phyloP scores from a whole-genome alignment of 345 rosid species.

The Arabidopsis suecica region DNA sequence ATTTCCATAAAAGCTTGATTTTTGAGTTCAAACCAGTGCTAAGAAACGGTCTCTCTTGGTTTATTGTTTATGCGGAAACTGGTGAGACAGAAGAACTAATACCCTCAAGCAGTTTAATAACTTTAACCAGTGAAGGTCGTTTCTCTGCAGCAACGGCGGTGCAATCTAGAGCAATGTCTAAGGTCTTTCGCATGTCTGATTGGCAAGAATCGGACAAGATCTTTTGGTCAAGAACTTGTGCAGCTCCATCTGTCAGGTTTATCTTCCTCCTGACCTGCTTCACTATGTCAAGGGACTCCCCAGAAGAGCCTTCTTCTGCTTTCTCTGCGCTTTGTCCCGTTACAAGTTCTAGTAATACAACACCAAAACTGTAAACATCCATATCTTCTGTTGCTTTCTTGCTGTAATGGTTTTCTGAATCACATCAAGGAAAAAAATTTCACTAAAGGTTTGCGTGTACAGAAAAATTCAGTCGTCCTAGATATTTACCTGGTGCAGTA shows the following conservation, averaged over 20 bases:
- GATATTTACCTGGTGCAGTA: conserved; percentile 72
- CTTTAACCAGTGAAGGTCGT: conserved; percentile 77
- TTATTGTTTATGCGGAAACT: conserved; percentile 31
- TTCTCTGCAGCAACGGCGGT: conserved; percentile 80
- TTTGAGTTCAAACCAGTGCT: conserved; percentile 3
- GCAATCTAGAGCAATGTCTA: conserved; percentile 77
- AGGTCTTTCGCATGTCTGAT: conserved; percentile 69
- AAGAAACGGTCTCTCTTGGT: conserved; percentile 34
- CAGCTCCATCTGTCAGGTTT: conserved; percentile 75
- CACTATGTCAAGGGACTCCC: conserved; percentile 68
- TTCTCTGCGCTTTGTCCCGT: conserved; percentile 80
- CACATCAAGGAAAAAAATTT: conserved; percentile 24
- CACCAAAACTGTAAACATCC: conserved; percentile 94
- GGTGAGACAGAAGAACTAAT: conserved; percentile 40
- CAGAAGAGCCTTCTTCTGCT: conserved; percentile 58
- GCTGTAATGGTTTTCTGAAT: conserved; percentile 71
- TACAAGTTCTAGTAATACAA: conserved; percentile 80
- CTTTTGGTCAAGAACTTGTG: conserved; percentile 72
- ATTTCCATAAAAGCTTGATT: conserved; percentile 19
- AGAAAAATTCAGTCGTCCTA: background rate
- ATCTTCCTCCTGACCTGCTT: conserved; percentile 91
- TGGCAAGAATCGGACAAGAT: conserved; percentile 52
- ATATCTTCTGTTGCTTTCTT: conserved; percentile 83
- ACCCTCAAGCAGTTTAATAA: conserved; percentile 64
- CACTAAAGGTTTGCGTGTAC: background rate